These are phyloP conservation scores for Fraxinus ornus DNA, from an alignment of 305 asterid species.

Conservation along the genomic window DNA sequence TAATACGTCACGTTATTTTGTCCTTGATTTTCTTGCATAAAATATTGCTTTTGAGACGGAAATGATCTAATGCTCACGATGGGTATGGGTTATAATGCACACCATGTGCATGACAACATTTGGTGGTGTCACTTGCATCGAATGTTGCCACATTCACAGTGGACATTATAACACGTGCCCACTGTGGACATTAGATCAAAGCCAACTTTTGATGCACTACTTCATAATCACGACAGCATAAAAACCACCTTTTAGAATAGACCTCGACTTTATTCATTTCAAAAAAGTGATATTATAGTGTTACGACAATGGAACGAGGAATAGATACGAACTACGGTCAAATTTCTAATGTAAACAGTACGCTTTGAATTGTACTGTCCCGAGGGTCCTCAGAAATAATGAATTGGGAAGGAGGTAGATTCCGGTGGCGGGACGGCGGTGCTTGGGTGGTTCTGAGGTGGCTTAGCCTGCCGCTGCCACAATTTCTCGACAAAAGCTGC, in stretches of 20 bases:
- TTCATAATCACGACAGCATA: neutral
- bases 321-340: neutral
- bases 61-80: neutral
- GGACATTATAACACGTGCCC: neutral
- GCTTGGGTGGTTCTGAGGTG: constrained; percentile 6
- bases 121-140: neutral
- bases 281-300: neutral
- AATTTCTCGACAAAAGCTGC: constrained; percentile 56
- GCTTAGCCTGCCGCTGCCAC: constrained; percentile 23
- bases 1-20: neutral
- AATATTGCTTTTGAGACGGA: neutral
- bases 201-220: neutral
- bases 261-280: neutral
- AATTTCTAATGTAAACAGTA: neutral
- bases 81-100: neutral
- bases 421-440: constrained; percentile 24
- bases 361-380: neutral
- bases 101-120: neutral
- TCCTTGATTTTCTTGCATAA: neutral
- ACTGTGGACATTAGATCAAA: neutral
- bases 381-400: neutral
- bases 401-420: neutral
- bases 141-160: neutral
- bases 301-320: neutral
- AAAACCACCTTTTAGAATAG: neutral